Evolutionary conservation across 1,284 basidiomycete species (phyloP).

Genomic region (Earliella scabrosa): DNA sequence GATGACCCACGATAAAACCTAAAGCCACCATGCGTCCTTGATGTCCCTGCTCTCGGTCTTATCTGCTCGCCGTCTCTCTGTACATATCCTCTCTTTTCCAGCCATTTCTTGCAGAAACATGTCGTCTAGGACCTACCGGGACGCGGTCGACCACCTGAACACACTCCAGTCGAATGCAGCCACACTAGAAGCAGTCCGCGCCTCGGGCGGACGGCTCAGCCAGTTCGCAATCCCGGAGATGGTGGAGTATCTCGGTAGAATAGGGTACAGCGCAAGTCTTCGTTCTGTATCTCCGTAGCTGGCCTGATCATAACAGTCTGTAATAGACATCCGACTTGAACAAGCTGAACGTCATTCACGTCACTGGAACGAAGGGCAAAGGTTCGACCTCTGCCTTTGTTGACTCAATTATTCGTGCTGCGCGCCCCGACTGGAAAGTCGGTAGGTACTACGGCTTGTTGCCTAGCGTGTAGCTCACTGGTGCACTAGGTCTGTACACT

Average conservation of each 20-base stretch:
- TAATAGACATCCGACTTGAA: constrained; percentile 83
- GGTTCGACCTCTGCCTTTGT: constrained; percentile 96
- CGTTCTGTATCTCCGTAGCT: constrained; percentile 5
- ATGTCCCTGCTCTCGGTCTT: constrained; percentile 15
- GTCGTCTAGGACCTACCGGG: constrained; percentile 66
- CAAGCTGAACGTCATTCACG: constrained; percentile 90
- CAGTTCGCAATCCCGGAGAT: constrained; percentile 86
- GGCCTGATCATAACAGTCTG: constrained; percentile 14
- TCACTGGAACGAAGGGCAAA: constrained; percentile 99
- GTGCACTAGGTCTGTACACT: constrained; percentile 81
- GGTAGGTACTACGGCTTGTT: constrained; percentile 46
- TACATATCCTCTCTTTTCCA: constrained; percentile 13
- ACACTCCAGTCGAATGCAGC: constrained; percentile 95
- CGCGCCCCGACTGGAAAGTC: constrained; percentile 71
- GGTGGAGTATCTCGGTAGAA: constrained; percentile 86
- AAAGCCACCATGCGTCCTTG: constrained; percentile 12
- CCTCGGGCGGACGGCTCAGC: constrained; percentile 73
- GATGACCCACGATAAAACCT: not conserved
- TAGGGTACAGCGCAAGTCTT: constrained; percentile 81
- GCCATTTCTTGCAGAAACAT: constrained; percentile 18
- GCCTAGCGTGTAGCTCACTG: not conserved
- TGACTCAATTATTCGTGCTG: constrained; percentile 72
- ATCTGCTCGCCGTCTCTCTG: constrained; percentile 18
- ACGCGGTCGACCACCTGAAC: constrained; percentile 90
- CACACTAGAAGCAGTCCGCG: constrained; percentile 83